Percentiles rank a stretch among this genome's conserved stretches.
phyloP scores from a whole-genome alignment of 192 early-diverging fungal species.

The Coemansia sp. region DNA sequence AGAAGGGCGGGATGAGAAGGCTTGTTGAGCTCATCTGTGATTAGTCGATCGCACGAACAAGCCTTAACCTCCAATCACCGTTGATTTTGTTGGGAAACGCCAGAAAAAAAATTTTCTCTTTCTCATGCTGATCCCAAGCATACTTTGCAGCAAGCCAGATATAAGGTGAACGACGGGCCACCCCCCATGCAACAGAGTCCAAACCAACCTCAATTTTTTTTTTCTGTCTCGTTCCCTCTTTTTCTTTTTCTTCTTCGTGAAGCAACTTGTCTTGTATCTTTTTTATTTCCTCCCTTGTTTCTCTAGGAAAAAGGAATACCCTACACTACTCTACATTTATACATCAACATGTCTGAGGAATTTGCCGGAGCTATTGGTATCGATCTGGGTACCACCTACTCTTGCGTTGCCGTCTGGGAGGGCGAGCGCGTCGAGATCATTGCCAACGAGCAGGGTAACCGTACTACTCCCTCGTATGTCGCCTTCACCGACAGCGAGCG shows the following conservation, averaged over 20 bases:
- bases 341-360: conserved; percentile 43
- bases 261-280: conserved; percentile 12
- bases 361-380: conserved; percentile 83
- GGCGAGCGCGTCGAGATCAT: conserved; percentile 71
- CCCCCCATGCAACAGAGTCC: conserved; percentile 6
- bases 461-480: conserved; percentile 86
- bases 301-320: conserved; percentile 7
- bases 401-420: conserved; percentile 79
- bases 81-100: conserved; percentile 23
- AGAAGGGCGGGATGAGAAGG: background rate
- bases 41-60: background rate
- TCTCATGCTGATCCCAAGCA: conserved; percentile 8
- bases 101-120: conserved; percentile 33
- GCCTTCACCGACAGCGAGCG: conserved; percentile 81
- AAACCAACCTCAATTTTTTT: background rate
- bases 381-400: conserved; percentile 98
- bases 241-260: background rate
- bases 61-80: background rate
- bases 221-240: background rate
- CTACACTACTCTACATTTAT: background rate
- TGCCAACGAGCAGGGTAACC: conserved; percentile 90
- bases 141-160: conserved; percentile 1
- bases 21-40: background rate
- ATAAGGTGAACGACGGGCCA: background rate
- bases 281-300: conserved; percentile 1